These are phyloP conservation scores for Chlorella sp. DNA, from an alignment of 139 green algal species.

Conservation along the genomic window DNA sequence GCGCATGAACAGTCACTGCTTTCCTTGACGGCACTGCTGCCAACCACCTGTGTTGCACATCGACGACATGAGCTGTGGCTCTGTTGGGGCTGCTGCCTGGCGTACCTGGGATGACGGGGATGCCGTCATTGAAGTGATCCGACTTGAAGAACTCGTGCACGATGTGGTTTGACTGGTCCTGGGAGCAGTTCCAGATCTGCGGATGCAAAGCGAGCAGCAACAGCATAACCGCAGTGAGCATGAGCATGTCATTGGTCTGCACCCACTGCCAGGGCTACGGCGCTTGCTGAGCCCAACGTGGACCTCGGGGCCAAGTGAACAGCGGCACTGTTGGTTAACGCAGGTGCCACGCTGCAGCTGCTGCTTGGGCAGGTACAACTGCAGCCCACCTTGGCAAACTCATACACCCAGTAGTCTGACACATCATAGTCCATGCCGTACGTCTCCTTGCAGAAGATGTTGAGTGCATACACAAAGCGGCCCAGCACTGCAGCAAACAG, in stretches of 20 bases:
- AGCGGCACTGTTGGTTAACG: no score
- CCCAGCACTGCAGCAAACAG: constrained; percentile 68
- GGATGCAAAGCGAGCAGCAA: no score
- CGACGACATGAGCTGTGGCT: not conserved
- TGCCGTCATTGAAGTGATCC: constrained; percentile 78
- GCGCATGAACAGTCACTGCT: not conserved
- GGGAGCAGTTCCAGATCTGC: constrained; percentile 84
- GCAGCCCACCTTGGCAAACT: constrained; percentile 90
- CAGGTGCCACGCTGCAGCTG: no score
- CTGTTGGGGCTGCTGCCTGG: not conserved
- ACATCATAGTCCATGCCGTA: constrained; percentile 70
- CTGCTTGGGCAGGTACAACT: not conserved
- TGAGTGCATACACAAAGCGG: constrained; percentile 76
- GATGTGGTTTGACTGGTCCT: constrained; percentile 74
- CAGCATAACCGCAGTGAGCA: no score
- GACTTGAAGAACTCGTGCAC: constrained; percentile 94
- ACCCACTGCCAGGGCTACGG: no score
- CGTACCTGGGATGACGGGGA: constrained; percentile 80
- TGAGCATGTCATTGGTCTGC: no score
- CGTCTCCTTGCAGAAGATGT: constrained; percentile 70
- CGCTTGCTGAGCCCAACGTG: no score
- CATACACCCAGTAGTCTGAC: constrained; percentile 80
- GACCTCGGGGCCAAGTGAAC: no score
- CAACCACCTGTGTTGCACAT: not conserved
- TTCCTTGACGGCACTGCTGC: not conserved